These are phyloP conservation scores for Hyaloperonospora arabidopsidis DNA, from an alignment of 352 stramenopile genomes.

Conservation along the genomic window DNA sequence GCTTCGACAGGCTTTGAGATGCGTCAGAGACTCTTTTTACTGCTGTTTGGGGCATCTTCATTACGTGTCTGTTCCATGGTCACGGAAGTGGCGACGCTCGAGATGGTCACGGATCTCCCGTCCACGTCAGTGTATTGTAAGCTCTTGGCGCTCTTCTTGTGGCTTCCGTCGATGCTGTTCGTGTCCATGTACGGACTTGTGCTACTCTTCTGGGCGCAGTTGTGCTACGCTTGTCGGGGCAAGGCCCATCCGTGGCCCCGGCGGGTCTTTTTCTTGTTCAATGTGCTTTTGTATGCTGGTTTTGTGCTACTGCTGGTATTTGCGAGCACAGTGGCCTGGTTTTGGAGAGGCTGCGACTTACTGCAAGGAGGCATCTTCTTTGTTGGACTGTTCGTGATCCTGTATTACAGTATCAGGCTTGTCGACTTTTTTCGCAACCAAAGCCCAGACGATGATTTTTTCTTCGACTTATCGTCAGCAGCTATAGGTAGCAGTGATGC, in stretches of 20 bases:
- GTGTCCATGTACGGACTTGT: constrained; percentile 80
- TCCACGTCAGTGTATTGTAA: constrained; percentile 38
- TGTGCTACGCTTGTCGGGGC: constrained; percentile 80
- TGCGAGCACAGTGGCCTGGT: constrained; percentile 35
- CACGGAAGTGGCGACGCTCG: constrained; percentile 50
- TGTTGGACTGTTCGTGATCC: constrained; percentile 49
- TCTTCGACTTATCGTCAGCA: constrained; percentile 60
- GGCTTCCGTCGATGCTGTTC: constrained; percentile 76
- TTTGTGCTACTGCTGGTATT: constrained; percentile 46
- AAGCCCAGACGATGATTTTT: constrained; percentile 69
- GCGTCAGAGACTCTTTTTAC: constrained; percentile 60
- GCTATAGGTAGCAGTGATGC: constrained; percentile 24
- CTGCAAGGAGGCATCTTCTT: constrained; percentile 60
- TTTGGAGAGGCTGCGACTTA: constrained; percentile 66
- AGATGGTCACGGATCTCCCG: constrained; percentile 31
- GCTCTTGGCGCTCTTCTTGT: constrained; percentile 57
- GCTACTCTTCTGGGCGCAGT: constrained; percentile 76
- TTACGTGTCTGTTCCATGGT: constrained; percentile 55
- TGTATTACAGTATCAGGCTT: constrained; percentile 76
- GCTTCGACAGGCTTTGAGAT: constrained; percentile 70
- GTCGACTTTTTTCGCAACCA: constrained; percentile 77
- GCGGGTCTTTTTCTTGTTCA: constrained; percentile 69
- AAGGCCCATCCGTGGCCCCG: constrained; percentile 66
- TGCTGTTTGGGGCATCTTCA: constrained; percentile 62
- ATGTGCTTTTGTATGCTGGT: constrained; percentile 58